phyloP scores from a whole-genome alignment of 768 basidiomycete species.

The Gyrodon lividus region DNA sequence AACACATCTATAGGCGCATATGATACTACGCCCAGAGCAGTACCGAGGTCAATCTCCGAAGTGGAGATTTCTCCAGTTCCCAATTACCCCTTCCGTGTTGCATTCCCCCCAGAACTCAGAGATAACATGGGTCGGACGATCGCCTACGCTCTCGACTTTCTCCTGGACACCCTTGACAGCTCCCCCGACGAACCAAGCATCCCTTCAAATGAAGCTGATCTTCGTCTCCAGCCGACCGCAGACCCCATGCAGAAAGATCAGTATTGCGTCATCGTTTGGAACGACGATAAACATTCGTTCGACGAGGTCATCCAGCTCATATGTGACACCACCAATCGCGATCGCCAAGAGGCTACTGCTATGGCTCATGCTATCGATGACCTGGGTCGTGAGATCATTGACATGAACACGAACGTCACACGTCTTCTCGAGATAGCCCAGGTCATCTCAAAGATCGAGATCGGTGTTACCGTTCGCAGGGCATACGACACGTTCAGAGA shows the following conservation, averaged over 20 bases:
- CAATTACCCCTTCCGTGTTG: slow-evolving; percentile 55
- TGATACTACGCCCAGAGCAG: slow-evolving; percentile 42
- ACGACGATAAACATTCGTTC: slow-evolving; percentile 95
- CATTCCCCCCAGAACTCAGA: slow-evolving; percentile 62
- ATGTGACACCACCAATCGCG: slow-evolving; percentile 49
- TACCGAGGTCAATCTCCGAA: slow-evolving; percentile 39
- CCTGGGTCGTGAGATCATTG: slow-evolving; percentile 78
- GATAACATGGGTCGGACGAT: slow-evolving; percentile 76
- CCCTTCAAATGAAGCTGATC: slow-evolving; percentile 63
- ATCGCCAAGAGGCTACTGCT: slow-evolving; percentile 55
- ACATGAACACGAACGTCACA: slow-evolving; percentile 55
- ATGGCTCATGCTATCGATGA: slow-evolving; percentile 68
- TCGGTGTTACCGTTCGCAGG: slow-evolving; percentile 86
- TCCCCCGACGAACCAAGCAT: slow-evolving; percentile 78
- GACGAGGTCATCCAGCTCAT: slow-evolving; percentile 81
- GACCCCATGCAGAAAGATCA: slow-evolving; percentile 80
- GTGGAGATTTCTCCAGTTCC: slow-evolving; percentile 59
- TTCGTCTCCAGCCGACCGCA: slow-evolving; percentile 70
- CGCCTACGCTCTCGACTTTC: slow-evolving; percentile 75
- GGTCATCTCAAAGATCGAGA: slow-evolving; percentile 80
- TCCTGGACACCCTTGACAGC: slow-evolving; percentile 79
- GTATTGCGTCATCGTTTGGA: slow-evolving; percentile 87
- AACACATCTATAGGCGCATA: slow-evolving; percentile 16
- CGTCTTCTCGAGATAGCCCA: slow-evolving; percentile 76
- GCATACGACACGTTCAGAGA: slow-evolving; percentile 89